These are phyloP conservation scores for Achlya hypogyna DNA, from an alignment of 352 stramenopile genomes.

Conservation along the genomic window DNA sequence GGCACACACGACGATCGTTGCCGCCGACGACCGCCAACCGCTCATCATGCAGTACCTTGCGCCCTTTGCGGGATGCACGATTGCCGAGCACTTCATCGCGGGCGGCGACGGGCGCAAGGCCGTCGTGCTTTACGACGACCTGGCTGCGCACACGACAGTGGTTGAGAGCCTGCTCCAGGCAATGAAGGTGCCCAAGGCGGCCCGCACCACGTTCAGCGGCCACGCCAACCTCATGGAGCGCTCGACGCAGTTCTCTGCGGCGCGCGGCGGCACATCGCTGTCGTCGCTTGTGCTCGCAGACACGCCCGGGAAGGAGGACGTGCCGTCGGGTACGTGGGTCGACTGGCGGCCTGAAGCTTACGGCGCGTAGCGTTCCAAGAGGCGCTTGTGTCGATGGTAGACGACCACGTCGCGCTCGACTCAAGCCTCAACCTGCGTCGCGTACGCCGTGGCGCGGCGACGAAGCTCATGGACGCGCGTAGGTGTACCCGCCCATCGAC, in stretches of 20 bases:
- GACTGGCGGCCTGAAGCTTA: too few relatives aligned
- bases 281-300: constrained; percentile 62
- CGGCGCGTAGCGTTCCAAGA: constrained; percentile 43
- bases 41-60: constrained; percentile 70
- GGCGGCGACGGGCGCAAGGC: constrained; percentile 37
- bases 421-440: constrained; percentile 34
- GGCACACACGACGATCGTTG: constrained; percentile 55
- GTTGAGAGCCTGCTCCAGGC: constrained; percentile 66
- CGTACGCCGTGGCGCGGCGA: constrained; percentile 18
- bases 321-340: not conserved
- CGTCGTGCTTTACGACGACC: constrained; percentile 72
- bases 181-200: constrained; percentile 49
- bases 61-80: constrained; percentile 64
- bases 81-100: constrained; percentile 63
- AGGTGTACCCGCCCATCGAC: constrained; percentile 53
- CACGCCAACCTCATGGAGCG: constrained; percentile 70
- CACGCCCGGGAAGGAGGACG: constrained; percentile 32
- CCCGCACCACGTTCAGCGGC: constrained; percentile 53
- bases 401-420: constrained; percentile 55
- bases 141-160: constrained; percentile 59
- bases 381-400: constrained; percentile 54
- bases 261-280: constrained; percentile 34
- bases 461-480: not conserved
- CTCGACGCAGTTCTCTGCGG: constrained; percentile 52
- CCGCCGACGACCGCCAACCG: constrained; percentile 52